Evolutionary conservation across 768 basidiomycete species (phyloP), one percentile per base, ranked within the genome.

Genomic region (Xerocomellus chrysenteron): DNA sequence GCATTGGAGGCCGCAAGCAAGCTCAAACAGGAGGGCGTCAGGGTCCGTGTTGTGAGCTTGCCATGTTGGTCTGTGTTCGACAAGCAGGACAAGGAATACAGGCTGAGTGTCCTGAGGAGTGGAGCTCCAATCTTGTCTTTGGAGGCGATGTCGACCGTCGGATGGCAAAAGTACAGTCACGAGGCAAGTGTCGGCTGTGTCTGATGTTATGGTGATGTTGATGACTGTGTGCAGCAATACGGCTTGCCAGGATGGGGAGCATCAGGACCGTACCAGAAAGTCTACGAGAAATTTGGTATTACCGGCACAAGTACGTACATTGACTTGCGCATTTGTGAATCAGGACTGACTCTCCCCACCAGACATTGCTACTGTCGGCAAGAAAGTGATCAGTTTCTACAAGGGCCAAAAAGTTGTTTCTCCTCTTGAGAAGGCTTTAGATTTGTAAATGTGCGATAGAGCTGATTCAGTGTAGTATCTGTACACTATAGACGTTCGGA

Each of bases 41-140:
- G 86, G 76, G 85, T 83, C 58, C 85, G 94, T 35, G 73, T 97
- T 47, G 93, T 94, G 68, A 89, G 86, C 69, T 74, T 97, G 70
- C 95, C 95, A 13, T 96, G 92, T 74, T 92, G 90, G 88, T 80
- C 88, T 55, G 83, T 90, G 54, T 96, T 91, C 69, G 90, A 95
- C 72, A 80, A 82, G 66, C 94, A 98, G 75, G 77, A 82, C 59
- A 74, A 79, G 68, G 83, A 85, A 56, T 98, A 98, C 79, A 83
- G 79, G 68, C 74, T 96, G 66, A 84, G 85, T 65, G 93, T 96
- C 50, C 75, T 98, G 62, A 84, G 92, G 71, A 90, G 88, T 64
- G 94, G 94, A 35, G 89, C 90, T 12, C 94, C 94, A 36, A 86
- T 96, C 69, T 73, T 97, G 58, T 92, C 92, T 44, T 80, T 97